phyloP scores from a whole-genome alignment of 2,329 filamentous ascomycete genomes.

The Ploettnerulaceae sp. region DNA sequence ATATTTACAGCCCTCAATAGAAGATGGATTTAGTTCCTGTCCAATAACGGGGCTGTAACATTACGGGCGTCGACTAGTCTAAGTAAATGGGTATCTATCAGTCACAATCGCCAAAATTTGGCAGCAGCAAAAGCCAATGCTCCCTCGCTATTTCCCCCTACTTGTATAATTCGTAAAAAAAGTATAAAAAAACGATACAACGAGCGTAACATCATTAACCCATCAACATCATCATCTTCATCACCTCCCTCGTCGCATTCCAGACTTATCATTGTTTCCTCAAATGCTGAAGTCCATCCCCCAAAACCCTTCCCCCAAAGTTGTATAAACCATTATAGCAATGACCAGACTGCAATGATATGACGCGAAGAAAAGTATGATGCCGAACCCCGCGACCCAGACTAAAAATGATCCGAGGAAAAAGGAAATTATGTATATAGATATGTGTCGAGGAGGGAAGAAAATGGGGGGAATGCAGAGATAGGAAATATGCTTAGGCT shows the following conservation, averaged over 20 bases:
- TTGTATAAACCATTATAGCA: constrained; percentile 9
- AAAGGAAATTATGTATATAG: too few relatives aligned
- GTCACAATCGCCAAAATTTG: neutral
- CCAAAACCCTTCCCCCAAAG: constrained; percentile 5
- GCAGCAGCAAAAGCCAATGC: neutral
- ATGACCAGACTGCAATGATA: constrained; percentile 6
- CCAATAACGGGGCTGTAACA: too few relatives aligned
- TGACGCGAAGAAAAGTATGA: too few relatives aligned
- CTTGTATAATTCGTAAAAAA: neutral
- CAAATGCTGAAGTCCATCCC: neutral
- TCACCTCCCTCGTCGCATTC: constrained; percentile 1
- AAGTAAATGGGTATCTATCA: constrained; percentile 10
- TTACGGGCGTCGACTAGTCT: neutral
- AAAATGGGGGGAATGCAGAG: neutral
- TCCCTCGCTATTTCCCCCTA: neutral
- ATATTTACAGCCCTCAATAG: too few relatives aligned
- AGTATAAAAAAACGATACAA: neutral
- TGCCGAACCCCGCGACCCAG: constrained; percentile 1
- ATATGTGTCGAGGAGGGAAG: too few relatives aligned
- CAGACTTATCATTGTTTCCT: neutral
- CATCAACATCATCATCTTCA: neutral
- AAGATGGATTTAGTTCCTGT: too few relatives aligned
- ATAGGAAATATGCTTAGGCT: constrained; percentile 1
- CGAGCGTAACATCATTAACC: neutral
- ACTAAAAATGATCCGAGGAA: too few relatives aligned